A percentile compares a stretch with the other conserved stretches of the same genome.
Conservation (phyloP, 2,329 filamentous ascomycete species). For the Myriangium duriaei region DNA sequence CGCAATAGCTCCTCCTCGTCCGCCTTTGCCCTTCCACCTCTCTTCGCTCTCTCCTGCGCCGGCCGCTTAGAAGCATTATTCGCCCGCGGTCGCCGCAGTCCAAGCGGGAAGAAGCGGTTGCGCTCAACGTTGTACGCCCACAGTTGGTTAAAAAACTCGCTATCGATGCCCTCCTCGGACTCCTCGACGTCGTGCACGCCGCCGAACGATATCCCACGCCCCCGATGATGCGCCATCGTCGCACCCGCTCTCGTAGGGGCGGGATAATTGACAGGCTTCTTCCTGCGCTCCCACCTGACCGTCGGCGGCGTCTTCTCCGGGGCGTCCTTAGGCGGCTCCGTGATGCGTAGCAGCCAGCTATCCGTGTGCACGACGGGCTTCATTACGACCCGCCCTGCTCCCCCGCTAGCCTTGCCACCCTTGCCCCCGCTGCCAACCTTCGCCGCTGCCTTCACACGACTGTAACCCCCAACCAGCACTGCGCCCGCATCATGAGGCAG, state of each 20-base stretch:
- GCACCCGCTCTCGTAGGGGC: slow-evolving; percentile 73
- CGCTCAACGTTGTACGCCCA: slow-evolving; percentile 92
- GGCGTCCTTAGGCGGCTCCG: slow-evolving; percentile 56
- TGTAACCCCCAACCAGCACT: slow-evolving; percentile 87
- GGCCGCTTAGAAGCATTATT: slow-evolving; percentile 48
- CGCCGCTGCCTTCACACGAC: slow-evolving; percentile 64
- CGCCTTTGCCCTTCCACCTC: slow-evolving; percentile 65
- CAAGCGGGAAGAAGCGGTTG: slow-evolving; percentile 83
- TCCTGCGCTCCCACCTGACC: slow-evolving; percentile 84
- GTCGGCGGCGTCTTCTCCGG: slow-evolving; percentile 52
- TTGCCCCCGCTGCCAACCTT: slow-evolving; percentile 49
- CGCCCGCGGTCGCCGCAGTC: slow-evolving; percentile 59
- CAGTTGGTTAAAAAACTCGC: slow-evolving; percentile 87
- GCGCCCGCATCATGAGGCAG: slow-evolving; percentile 83
- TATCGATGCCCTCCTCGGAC: slow-evolving; percentile 70
- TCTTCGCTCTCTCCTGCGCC: slow-evolving; percentile 44
- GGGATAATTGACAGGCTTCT: slow-evolving; percentile 81
- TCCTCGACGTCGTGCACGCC: slow-evolving; percentile 56
- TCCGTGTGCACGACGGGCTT: slow-evolving; percentile 89
- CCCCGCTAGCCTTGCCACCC: slow-evolving; percentile 37
- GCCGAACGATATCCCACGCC: slow-evolving; percentile 83
- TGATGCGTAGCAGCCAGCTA: slow-evolving; percentile 81
- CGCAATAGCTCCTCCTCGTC: slow-evolving; percentile 83
- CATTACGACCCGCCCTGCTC: slow-evolving; percentile 55
- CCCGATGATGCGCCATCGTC: slow-evolving; percentile 91